These are phyloP conservation scores for Erucastrum elatum DNA, from an alignment of 345 rosid genomes.

Conservation along the genomic window DNA sequence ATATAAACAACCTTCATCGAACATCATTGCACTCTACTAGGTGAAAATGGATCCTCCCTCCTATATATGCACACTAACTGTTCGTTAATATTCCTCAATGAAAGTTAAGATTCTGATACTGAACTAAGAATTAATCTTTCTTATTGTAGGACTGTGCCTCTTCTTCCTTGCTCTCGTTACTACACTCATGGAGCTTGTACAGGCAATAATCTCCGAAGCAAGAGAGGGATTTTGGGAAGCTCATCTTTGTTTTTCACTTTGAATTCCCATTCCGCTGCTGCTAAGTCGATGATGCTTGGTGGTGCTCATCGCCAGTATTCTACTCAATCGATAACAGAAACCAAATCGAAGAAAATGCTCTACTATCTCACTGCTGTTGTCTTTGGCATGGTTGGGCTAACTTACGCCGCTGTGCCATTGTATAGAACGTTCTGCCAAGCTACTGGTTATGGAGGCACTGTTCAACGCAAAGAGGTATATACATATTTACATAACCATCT, in stretches of 20 bases:
- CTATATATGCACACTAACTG: not conserved
- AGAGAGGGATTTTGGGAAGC: slow-evolving; percentile 34
- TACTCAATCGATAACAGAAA: slow-evolving; percentile 46
- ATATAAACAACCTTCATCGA: slow-evolving; percentile 23
- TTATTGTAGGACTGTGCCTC: slow-evolving; percentile 34
- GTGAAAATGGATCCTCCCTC: not conserved
- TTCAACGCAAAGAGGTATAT: slow-evolving; percentile 91
- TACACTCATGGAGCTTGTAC: slow-evolving; percentile 22
- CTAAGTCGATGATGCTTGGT: slow-evolving; percentile 28
- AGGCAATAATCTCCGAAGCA: slow-evolving; percentile 30
- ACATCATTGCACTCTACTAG: not conserved
- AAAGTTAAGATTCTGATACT: not conserved
- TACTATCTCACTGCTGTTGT: slow-evolving; percentile 70
- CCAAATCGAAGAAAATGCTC: slow-evolving; percentile 68
- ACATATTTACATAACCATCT: not conserved
- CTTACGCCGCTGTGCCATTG: slow-evolving; percentile 89
- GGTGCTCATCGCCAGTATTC: slow-evolving; percentile 43
- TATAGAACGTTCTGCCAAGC: slow-evolving; percentile 93
- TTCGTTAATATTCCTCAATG: not conserved
- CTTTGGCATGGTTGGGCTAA: slow-evolving; percentile 81
- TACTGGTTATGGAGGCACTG: slow-evolving; percentile 94
- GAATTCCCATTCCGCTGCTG: not conserved
- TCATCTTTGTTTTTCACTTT: not conserved
- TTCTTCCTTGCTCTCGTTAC: slow-evolving; percentile 16
- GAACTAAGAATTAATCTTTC: not conserved